Percentiles rank a stretch among this genome's conserved stretches.
Conservation (phyloP, 1,284 basidiomycete genomes). For the Boletus hoseneyae region DNA sequence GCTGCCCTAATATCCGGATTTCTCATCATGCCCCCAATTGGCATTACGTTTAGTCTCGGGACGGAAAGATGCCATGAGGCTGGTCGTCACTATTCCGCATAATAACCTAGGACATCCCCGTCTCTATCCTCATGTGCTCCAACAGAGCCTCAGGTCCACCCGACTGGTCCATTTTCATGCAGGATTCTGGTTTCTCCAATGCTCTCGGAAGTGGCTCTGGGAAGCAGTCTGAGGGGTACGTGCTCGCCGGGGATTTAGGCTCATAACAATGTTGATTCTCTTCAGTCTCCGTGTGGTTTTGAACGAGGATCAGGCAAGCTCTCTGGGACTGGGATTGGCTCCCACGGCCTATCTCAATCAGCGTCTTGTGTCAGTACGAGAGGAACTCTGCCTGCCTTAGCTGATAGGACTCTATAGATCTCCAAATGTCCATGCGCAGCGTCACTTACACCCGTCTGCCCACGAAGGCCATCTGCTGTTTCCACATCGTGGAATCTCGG, state of each 20-base stretch:
- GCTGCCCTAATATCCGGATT: no score
- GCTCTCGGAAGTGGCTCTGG: no score
- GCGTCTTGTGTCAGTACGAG: neutral
- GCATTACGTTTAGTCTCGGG: no score
- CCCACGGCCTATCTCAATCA: constrained; percentile 1
- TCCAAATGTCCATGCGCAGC: neutral
- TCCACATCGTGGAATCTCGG: neutral
- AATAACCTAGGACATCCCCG: no score
- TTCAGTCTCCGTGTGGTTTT: neutral
- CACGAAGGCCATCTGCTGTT: neutral
- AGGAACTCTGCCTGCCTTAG: neutral
- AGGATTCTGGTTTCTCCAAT: no score
- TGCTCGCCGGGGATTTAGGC: neutral
- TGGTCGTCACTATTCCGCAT: no score
- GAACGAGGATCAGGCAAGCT: neutral
- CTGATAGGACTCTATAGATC: constrained; percentile 4
- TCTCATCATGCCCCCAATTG: no score
- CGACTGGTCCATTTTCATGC: no score
- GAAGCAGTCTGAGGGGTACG: neutral
- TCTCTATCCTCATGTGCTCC: no score
- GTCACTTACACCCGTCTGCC: neutral
- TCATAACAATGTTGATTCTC: neutral
- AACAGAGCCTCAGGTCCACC: no score
- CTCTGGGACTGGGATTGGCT: no score
- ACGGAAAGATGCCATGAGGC: no score